These are phyloP conservation scores for Fomes fomentarius DNA, from an alignment of 1,284 basidiomycete species.

Conservation along the genomic window DNA sequence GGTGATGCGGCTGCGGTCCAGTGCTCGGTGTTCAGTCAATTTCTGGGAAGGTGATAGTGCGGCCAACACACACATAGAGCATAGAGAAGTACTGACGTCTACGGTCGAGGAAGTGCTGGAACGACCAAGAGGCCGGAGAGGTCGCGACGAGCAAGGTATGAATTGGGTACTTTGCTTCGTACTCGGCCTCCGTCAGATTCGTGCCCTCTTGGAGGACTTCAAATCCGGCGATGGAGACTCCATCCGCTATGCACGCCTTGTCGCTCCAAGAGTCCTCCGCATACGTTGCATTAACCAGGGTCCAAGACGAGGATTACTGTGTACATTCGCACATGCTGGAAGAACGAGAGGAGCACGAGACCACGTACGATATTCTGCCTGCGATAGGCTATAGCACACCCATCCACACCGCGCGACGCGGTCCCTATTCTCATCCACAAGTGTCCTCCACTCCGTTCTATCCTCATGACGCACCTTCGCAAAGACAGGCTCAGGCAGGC, in stretches of 20 bases:
- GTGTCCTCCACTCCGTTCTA: background rate
- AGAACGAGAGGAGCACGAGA: background rate
- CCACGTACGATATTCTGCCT: conserved; percentile 9
- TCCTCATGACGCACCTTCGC: background rate
- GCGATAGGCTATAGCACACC: conserved; percentile 9
- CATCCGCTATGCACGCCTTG: conserved; percentile 11
- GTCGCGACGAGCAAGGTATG: conserved; percentile 11
- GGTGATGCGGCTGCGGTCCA: background rate
- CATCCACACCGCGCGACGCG: conserved; percentile 9
- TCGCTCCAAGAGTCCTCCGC: conserved; percentile 6
- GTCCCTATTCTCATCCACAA: conserved; percentile 3
- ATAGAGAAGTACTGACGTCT: too few relatives aligned
- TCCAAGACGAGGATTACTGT: too few relatives aligned
- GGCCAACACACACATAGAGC: too few relatives aligned
- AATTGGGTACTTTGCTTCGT: conserved; percentile 3
- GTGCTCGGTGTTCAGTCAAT: background rate
- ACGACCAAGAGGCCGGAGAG: conserved; percentile 12
- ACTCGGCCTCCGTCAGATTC: background rate
- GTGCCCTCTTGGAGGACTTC: background rate
- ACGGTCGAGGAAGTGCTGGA: conserved; percentile 17
- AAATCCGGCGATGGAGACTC: conserved; percentile 1
- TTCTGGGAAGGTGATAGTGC: too few relatives aligned
- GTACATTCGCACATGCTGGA: background rate
- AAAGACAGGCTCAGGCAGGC: conserved; percentile 7
- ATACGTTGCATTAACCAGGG: conserved; percentile 13